phyloP scores from a whole-genome alignment of 129 eudicot genomes.

The Centaurea solstitialis region DNA sequence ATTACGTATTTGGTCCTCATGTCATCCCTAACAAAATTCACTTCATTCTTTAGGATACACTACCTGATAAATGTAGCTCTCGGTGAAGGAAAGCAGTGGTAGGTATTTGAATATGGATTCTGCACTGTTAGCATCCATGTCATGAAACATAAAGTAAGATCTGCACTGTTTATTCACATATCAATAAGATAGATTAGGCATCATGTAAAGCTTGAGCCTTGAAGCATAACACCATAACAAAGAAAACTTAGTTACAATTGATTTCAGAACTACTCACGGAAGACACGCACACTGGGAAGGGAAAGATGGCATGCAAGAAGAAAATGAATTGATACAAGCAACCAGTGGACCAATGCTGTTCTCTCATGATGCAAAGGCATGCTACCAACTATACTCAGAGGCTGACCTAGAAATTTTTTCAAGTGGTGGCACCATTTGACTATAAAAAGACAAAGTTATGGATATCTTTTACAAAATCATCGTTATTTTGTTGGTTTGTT shows the following conservation, averaged over 20 bases:
- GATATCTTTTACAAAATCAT: too few relatives aligned
- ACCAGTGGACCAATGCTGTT: background rate
- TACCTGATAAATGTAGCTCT: constrained; percentile 97
- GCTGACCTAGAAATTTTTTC: background rate
- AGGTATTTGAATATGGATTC: constrained; percentile 69
- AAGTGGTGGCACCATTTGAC: too few relatives aligned
- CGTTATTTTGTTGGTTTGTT: too few relatives aligned
- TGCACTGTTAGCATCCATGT: constrained; percentile 70
- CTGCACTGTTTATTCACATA: constrained; percentile 63
- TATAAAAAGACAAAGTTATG: too few relatives aligned
- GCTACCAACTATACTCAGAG: background rate
- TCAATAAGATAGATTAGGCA: background rate
- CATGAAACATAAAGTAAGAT: constrained; percentile 96
- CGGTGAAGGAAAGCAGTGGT: constrained; percentile 86
- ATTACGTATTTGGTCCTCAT: background rate
- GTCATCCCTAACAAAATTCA: background rate
- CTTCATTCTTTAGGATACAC: background rate
- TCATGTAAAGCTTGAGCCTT: constrained; percentile 2
- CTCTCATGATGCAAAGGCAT: too few relatives aligned
- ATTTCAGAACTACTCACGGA: background rate
- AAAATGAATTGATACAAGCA: background rate
- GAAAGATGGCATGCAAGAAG: background rate
- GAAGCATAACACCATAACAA: background rate
- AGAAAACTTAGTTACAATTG: background rate
- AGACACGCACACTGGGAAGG: background rate